These are phyloP conservation scores for Amaranthus palmeri DNA, from an alignment of 148 eudicot species.

Conservation along the genomic window DNA sequence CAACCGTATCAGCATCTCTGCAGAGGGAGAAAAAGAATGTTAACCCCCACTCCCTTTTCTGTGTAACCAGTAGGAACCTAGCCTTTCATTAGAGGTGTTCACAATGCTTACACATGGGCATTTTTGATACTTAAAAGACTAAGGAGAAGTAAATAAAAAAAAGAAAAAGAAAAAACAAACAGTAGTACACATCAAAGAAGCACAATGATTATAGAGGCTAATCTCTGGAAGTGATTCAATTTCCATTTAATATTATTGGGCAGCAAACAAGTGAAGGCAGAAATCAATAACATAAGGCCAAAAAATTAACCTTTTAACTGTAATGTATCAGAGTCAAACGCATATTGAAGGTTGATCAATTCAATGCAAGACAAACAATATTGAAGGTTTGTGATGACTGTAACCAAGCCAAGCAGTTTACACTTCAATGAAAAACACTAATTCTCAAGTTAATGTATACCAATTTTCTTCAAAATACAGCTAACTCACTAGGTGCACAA, in stretches of 20 bases:
- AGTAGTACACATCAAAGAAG: neutral
- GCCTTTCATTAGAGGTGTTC: neutral
- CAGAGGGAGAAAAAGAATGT: conserved; percentile 28
- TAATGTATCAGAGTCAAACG: neutral
- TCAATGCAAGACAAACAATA: neutral
- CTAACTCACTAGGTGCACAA: neutral
- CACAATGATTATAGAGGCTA: neutral
- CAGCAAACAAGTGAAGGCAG: neutral
- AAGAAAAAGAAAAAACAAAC: neutral
- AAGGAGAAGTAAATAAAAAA: too few species aligned
- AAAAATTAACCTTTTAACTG: neutral
- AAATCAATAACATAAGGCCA: neutral
- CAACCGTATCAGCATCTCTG: conserved; percentile 90
- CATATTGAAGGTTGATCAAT: neutral
- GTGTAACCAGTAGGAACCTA: neutral
- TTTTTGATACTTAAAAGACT: too few species aligned
- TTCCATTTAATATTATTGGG: neutral
- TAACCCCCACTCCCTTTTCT: neutral
- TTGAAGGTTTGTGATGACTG: neutral
- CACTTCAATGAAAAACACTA: neutral
- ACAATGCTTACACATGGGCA: neutral
- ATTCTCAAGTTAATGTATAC: neutral
- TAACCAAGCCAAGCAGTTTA: neutral
- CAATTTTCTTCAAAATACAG: neutral
- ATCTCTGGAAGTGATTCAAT: neutral